Percentiles rank a stretch among this genome's conserved stretches.
phyloP scores from a whole-genome alignment of 106 monocot species.

The Phalaenopsis aphrodite region DNA sequence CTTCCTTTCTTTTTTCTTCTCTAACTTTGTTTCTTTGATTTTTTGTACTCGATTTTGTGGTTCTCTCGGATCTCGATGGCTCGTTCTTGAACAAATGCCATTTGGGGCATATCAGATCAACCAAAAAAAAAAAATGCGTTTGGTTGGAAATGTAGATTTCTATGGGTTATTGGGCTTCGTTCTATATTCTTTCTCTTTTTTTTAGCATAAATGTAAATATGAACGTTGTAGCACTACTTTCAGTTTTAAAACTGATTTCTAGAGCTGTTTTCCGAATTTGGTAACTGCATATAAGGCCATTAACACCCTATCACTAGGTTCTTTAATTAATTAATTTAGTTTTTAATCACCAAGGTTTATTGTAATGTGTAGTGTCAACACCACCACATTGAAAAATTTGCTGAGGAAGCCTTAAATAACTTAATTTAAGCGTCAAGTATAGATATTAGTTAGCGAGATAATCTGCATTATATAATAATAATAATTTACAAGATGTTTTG shows the following conservation, averaged over 20 bases:
- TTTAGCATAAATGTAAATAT: not conserved
- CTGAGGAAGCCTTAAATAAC: not conserved
- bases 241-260: conserved; percentile 1
- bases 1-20: not conserved
- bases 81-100: no score
- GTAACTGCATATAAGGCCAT: not conserved
- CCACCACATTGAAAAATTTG: not conserved
- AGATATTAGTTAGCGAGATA: not conserved
- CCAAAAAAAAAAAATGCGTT: no score
- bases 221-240: not conserved
- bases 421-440: not conserved
- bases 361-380: not conserved
- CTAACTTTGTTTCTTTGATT: not conserved
- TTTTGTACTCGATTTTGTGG: no score
- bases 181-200: no score
- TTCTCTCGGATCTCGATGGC: no score
- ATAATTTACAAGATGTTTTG: not conserved
- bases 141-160: no score
- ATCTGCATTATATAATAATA: not conserved
- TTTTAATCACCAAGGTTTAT: not conserved
- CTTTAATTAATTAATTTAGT: not conserved
- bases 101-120: no score
- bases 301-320: not conserved
- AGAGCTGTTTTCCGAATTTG: not conserved
- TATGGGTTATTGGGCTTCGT: no score